Conservation (phyloP, 192 early-diverging fungal species). For the Coemansia nantahalensis region DNA sequence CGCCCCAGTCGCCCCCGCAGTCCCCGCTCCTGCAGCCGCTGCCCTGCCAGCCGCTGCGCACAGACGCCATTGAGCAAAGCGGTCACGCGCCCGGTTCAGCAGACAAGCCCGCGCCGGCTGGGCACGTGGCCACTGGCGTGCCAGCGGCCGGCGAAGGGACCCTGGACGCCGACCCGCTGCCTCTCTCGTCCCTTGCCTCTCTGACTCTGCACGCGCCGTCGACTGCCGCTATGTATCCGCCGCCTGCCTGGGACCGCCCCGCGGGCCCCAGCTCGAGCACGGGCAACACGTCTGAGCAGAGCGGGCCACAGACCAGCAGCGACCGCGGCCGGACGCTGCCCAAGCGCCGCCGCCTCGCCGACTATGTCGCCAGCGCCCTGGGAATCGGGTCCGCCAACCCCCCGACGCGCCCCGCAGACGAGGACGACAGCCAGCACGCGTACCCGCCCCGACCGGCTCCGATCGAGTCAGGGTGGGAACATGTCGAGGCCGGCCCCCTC, state of each 20-base stretch:
- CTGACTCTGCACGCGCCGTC: background rate
- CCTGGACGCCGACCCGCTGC: background rate
- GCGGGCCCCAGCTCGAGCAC: background rate
- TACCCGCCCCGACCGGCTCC: constrained; percentile 40
- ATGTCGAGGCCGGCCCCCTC: constrained; percentile 9
- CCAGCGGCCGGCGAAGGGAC: background rate
- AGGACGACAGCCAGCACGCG: background rate
- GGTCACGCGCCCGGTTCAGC: constrained; percentile 1
- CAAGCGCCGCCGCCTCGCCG: constrained; percentile 4
- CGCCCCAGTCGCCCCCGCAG: constrained; percentile 11
- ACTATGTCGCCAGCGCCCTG: background rate
- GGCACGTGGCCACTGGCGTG: background rate
- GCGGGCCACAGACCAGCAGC: constrained; percentile 2
- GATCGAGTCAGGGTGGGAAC: constrained; percentile 44
- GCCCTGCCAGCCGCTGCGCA: too few species aligned
- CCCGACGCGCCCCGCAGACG: background rate
- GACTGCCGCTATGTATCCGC: constrained; percentile 23
- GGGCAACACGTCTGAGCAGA: constrained; percentile 3
- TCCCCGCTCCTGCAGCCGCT: constrained; percentile 3
- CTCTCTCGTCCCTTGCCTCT: background rate
- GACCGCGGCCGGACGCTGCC: constrained; percentile 2
- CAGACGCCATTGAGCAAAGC: background rate
- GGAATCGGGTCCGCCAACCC: too few species aligned
- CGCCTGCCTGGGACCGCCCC: constrained; percentile 11
- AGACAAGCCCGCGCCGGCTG: background rate